phyloP scores from a whole-genome alignment of 805 yeast species.

The Monosporozyma aerobia region DNA sequence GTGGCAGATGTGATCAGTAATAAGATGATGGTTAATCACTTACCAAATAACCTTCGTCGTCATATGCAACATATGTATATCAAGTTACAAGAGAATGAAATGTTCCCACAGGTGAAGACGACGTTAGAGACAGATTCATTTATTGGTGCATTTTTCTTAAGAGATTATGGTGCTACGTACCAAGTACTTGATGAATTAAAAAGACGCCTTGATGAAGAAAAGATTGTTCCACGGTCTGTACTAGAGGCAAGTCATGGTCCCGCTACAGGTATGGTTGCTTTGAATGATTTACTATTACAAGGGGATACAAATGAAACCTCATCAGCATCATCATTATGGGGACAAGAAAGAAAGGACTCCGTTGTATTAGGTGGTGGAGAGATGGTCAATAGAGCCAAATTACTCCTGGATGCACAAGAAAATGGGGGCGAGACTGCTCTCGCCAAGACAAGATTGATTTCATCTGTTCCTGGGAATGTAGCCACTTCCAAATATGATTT shows the following conservation, averaged over 20 bases:
- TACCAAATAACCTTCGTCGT: slow-evolving; percentile 56
- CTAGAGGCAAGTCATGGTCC: slow-evolving; percentile 87
- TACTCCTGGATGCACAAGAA: not conserved
- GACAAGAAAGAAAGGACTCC: slow-evolving; percentile 43
- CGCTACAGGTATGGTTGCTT: slow-evolving; percentile 80
- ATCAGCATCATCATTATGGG: not conserved
- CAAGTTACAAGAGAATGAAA: slow-evolving; percentile 40
- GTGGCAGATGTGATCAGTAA: slow-evolving; percentile 53
- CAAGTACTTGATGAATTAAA: slow-evolving; percentile 62
- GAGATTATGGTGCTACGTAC: slow-evolving; percentile 62
- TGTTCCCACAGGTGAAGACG: slow-evolving; percentile 41
- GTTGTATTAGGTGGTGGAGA: slow-evolving; percentile 60
- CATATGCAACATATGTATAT: slow-evolving; percentile 50
- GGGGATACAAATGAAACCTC: not conserved
- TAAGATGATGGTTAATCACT: slow-evolving; percentile 48
- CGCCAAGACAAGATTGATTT: not conserved
- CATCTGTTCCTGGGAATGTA: slow-evolving; percentile 33
- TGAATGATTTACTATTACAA: not conserved
- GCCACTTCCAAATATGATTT: slow-evolving; percentile 54
- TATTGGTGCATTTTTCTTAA: slow-evolving; percentile 70
- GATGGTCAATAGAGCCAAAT: slow-evolving; percentile 74
- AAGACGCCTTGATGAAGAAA: slow-evolving; percentile 33
- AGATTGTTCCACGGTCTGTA: slow-evolving; percentile 56
- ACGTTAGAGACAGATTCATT: slow-evolving; percentile 64
- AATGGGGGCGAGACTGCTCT: too few species aligned